These are phyloP conservation scores for Ustilago vetiveriae DNA, from an alignment of 1,284 basidiomycete genomes.

Conservation along the genomic window DNA sequence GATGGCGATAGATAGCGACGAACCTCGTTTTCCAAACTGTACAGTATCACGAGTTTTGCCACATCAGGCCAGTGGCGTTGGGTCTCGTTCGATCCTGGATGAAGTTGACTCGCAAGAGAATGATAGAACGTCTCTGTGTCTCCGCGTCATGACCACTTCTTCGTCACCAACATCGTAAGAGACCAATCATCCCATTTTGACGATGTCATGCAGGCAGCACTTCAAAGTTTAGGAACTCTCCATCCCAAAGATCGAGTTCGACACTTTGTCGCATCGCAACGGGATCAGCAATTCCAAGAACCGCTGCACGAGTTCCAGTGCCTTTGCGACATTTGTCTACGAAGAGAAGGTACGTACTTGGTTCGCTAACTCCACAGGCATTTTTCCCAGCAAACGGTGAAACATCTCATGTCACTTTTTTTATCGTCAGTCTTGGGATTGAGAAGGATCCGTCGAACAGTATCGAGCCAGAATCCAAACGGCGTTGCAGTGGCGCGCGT, in stretches of 20 bases:
- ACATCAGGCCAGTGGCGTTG: too few species aligned
- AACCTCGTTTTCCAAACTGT: too few species aligned
- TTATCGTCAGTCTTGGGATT: slow-evolving; percentile 14
- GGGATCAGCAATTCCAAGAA: background rate
- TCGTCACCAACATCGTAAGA: too few species aligned
- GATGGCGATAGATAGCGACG: background rate
- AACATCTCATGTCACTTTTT: background rate
- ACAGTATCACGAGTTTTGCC: too few species aligned
- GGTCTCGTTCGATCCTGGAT: too few species aligned
- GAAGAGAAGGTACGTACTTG: slow-evolving; percentile 13
- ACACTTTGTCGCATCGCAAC: slow-evolving; percentile 1
- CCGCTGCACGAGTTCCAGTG: slow-evolving; percentile 10
- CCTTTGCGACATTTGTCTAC: slow-evolving; percentile 11
- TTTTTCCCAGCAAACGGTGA: background rate
- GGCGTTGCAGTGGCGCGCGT: too few species aligned
- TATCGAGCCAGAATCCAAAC: too few species aligned
- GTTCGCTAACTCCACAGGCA: background rate
- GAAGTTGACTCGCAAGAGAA: too few species aligned
- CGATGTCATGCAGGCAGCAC: slow-evolving; percentile 30
- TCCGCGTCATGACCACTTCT: too few species aligned
- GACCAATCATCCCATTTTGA: too few species aligned
- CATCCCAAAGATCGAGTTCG: slow-evolving; percentile 4
- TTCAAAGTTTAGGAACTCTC: slow-evolving; percentile 5
- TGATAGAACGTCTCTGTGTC: too few species aligned
- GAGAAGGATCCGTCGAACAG: slow-evolving; percentile 2